Base-by-base conservation (phyloP, 306 rosid genomes). In the Lupinus albus region DNA sequence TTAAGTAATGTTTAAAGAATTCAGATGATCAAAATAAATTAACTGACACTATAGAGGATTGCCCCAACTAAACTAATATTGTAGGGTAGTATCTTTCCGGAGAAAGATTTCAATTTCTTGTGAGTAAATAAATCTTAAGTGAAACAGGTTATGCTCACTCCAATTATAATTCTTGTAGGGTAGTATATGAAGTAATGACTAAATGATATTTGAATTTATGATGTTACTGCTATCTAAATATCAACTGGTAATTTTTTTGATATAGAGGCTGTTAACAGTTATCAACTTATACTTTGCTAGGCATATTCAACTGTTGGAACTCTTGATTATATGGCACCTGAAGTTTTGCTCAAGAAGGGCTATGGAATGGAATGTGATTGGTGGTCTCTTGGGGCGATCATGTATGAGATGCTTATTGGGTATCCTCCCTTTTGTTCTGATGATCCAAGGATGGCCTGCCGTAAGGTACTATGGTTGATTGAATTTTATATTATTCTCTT, bases 261-360 rank as follows among this genome's bases (percentile, higher is more conserved):
- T 63, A 7, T 39, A 8, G 61, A 63, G 38, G 30, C 25, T 75
- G 59, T 63, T 44, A 46, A 9, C 13, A 12, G 28, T 64, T 73
- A 42, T 59, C 47, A 18, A 46, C 50, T 74, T 64, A 64, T 60
- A 52, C 41, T 70, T 59, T 18, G 68, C 45, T 73, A 94, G 99
- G 99, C 99, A 25, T 94, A 82, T 85, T 94, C 99, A 63, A 94
- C 99, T 10, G 99, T 94, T 70, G 99, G 99, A 73, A 94, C 99
- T 64, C 97, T 94, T 76, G 99, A 94, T 82, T 94, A 94, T 73
- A 94, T 94, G 99, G 99, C 99, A 42, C 99, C 99, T 25, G 99
- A 94, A 81, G 92, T 94, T 61, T 69, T 94, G 84, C 89, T 94
- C 61, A 94, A 90, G 89, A 94, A 94, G 78, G 99, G 99, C 46